These are phyloP conservation scores for Smittium mucronatum DNA, from an alignment of 371 early-diverging fungal species.

Conservation along the genomic window DNA sequence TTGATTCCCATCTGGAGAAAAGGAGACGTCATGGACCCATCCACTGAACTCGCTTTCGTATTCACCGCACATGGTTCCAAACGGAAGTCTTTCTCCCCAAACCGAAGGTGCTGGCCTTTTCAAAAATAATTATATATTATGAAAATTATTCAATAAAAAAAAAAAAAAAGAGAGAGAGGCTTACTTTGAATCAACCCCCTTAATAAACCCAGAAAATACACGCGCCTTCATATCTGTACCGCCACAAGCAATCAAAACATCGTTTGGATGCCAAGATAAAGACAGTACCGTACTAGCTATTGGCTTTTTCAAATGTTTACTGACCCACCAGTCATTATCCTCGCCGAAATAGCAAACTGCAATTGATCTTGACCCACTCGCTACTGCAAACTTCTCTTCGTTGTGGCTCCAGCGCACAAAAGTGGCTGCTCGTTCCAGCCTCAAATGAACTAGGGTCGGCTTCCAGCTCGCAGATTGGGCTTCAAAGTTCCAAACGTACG, in stretches of 20 bases:
- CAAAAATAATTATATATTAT: not conserved
- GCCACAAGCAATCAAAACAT: constrained; percentile 84
- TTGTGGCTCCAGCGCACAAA: constrained; percentile 89
- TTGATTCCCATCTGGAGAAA: constrained; percentile 80
- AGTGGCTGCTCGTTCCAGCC: constrained; percentile 94
- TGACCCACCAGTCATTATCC: constrained; percentile 93
- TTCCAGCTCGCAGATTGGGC: constrained; percentile 53
- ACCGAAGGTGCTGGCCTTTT: constrained; percentile 50
- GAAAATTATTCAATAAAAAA: not conserved
- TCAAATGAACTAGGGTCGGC: constrained; percentile 83
- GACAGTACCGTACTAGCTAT: constrained; percentile 80
- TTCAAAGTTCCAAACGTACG: constrained; percentile 91
- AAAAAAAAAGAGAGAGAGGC: constrained; percentile 16
- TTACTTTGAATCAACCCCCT: constrained; percentile 79
- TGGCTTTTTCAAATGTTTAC: constrained; percentile 89
- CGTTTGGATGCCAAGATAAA: constrained; percentile 95
- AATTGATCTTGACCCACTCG: constrained; percentile 77
- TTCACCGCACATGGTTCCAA: constrained; percentile 86
- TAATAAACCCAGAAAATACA: constrained; percentile 89
- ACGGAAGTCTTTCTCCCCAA: constrained; percentile 92
- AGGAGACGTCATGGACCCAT: constrained; percentile 88
- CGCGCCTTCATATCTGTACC: constrained; percentile 89
- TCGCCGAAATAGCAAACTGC: constrained; percentile 91
- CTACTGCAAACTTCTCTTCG: constrained; percentile 97
- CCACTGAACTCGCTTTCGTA: constrained; percentile 66